phyloP scores from a whole-genome alignment of 2,329 filamentous ascomycete species.

The Scedosporium dehoogii region DNA sequence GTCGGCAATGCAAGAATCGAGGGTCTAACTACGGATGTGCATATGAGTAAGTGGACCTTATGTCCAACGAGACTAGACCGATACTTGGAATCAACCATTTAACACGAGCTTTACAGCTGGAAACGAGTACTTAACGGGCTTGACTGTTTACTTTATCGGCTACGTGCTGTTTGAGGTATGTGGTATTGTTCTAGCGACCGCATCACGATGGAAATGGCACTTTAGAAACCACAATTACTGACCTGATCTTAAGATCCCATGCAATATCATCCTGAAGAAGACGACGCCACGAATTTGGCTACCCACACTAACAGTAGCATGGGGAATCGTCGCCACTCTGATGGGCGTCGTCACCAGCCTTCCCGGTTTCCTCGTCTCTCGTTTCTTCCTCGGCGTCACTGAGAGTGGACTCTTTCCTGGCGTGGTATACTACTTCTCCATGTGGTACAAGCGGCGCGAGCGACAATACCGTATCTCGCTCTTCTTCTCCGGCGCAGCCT shows the following conservation, averaged over 20 bases:
- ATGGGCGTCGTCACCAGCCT: conserved; percentile 37
- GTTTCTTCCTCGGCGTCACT: conserved; percentile 46
- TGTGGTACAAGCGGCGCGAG: conserved; percentile 47
- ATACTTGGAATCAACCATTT: background rate
- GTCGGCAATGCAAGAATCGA: conserved; percentile 50
- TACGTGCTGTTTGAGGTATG: conserved; percentile 46
- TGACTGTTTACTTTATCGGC: conserved; percentile 57
- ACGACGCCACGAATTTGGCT: conserved; percentile 49
- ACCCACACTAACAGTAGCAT: conserved; percentile 44
- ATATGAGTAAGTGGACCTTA: conserved; percentile 32
- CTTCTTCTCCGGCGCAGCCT: conserved; percentile 44
- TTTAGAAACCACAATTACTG: too few species aligned
- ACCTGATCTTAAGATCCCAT: conserved; percentile 41
- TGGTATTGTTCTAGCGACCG: background rate
- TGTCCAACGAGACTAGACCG: background rate
- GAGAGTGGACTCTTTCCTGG: conserved; percentile 44
- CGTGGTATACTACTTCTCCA: conserved; percentile 38
- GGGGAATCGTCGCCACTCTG: conserved; percentile 27
- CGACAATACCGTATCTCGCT: conserved; percentile 44
- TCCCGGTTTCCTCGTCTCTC: conserved; percentile 39
- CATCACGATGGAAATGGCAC: too few species aligned
- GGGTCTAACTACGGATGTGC: conserved; percentile 38
- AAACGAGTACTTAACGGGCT: conserved; percentile 53
- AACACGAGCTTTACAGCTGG: conserved; percentile 30
- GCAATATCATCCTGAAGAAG: conserved; percentile 51